phyloP scores from a whole-genome alignment of 169 alveolate genomes.

The Cryptosporidium baileyi region DNA sequence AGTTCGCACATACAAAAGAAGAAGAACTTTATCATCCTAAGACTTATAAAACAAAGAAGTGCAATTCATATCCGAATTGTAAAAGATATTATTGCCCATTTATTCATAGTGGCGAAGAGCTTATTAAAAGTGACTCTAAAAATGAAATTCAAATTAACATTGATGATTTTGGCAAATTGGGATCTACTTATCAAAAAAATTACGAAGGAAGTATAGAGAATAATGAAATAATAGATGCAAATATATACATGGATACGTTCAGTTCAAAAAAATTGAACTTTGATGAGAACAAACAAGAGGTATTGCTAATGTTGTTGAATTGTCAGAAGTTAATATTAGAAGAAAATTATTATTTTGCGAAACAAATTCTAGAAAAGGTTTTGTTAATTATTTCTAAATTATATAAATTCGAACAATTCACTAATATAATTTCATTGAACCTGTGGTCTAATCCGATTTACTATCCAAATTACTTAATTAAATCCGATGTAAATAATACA shows the following conservation, averaged over 20 bases:
- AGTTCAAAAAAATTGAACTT: neutral
- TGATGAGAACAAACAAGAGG: conserved; percentile 2
- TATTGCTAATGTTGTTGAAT: conserved; percentile 4
- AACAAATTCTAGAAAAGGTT: conserved; percentile 15
- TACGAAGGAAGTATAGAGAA: neutral
- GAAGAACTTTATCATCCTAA: conserved; percentile 67
- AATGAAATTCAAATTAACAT: neutral
- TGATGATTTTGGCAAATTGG: neutral
- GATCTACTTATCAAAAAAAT: no score
- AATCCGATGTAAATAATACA: neutral
- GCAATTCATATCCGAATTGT: conserved; percentile 54
- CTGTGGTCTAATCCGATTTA: neutral
- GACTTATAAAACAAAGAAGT: conserved; percentile 35
- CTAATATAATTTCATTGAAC: neutral
- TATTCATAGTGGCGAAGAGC: conserved; percentile 5
- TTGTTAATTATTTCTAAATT: neutral
- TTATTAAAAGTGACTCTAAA: neutral
- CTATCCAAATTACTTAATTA: neutral
- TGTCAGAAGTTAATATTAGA: conserved; percentile 46
- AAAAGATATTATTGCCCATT: conserved; percentile 66
- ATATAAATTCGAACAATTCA: neutral
- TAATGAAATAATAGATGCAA: neutral
- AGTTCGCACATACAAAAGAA: conserved; percentile 59
- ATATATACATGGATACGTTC: neutral
- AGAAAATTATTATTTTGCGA: conserved; percentile 29